phyloP scores from a whole-genome alignment of 2,329 filamentous ascomycete species.

The Aspergillus sp. region DNA sequence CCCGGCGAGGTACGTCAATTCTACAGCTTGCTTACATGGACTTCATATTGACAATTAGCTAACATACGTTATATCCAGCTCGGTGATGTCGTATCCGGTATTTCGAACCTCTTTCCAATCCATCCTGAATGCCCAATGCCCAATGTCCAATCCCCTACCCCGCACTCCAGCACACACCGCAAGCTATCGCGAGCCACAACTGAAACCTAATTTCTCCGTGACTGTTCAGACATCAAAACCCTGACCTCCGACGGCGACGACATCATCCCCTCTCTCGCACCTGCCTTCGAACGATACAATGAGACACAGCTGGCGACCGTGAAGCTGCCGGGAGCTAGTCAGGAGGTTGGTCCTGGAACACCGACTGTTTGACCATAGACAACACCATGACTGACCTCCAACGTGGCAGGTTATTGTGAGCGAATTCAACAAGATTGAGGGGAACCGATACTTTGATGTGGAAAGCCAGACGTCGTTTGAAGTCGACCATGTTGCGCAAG shows the following conservation, averaged over 20 bases:
- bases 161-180: conserved; percentile 6
- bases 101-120: neutral
- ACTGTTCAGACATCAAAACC: conserved; percentile 74
- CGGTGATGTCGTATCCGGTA: conserved; percentile 84
- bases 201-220: conserved; percentile 17
- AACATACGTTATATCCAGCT: conserved; percentile 57
- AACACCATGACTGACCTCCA: neutral
- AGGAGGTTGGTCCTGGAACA: conserved; percentile 59
- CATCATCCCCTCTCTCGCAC: conserved; percentile 69
- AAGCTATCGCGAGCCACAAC: conserved; percentile 17
- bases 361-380: neutral
- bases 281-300: conserved; percentile 92
- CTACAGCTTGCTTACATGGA: neutral
- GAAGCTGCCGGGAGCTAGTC: conserved; percentile 83
- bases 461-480: conserved; percentile 84
- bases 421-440: conserved; percentile 77
- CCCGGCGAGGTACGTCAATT: conserved; percentile 77
- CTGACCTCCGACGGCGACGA: conserved; percentile 70
- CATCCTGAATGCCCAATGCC: neutral
- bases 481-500: conserved; percentile 81
- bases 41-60: conserved; percentile 7
- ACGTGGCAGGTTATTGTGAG: conserved; percentile 69
- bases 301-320: conserved; percentile 88
- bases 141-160: conserved; percentile 4
- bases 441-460: conserved; percentile 84